phyloP scores from a whole-genome alignment of 345 rosid genomes.

The Corymbia maculata region DNA sequence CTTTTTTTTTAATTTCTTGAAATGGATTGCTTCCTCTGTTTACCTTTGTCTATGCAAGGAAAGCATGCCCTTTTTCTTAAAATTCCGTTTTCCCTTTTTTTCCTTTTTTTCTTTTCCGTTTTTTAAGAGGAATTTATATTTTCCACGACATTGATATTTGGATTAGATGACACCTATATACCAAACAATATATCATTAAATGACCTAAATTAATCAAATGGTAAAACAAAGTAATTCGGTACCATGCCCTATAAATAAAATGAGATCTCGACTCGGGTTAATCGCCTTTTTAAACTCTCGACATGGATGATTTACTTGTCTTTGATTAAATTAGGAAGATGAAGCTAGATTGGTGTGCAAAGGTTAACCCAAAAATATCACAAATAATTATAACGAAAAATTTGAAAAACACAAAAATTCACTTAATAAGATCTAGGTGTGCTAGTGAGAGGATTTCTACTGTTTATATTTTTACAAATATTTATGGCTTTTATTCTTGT shows the following conservation, averaged over 20 bases:
- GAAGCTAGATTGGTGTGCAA: rapidly evolving
- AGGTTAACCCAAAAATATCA: neutral
- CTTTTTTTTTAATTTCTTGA: neutral
- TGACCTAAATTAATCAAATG: rapidly evolving
- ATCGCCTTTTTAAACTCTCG: neutral
- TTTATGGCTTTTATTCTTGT: neutral
- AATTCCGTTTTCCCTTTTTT: neutral
- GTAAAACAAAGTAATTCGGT: rapidly evolving
- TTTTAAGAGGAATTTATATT: neutral
- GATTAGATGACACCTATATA: rapidly evolving
- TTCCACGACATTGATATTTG: neutral
- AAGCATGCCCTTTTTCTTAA: neutral
- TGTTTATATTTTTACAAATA: neutral
- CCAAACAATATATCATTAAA: neutral
- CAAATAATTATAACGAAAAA: rapidly evolving
- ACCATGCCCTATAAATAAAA: rapidly evolving
- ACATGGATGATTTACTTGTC: neutral
- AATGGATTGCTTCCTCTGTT: neutral
- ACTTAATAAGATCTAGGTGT: neutral
- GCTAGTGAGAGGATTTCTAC: neutral
- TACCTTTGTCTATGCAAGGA: neutral
- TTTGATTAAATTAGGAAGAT: neutral
- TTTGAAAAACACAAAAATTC: neutral
- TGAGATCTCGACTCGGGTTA: rapidly evolving
- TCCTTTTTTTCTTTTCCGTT: neutral